Base-by-base conservation (phyloP, 179 eudicot genomes). In the Heliamphora pulchella region DNA sequence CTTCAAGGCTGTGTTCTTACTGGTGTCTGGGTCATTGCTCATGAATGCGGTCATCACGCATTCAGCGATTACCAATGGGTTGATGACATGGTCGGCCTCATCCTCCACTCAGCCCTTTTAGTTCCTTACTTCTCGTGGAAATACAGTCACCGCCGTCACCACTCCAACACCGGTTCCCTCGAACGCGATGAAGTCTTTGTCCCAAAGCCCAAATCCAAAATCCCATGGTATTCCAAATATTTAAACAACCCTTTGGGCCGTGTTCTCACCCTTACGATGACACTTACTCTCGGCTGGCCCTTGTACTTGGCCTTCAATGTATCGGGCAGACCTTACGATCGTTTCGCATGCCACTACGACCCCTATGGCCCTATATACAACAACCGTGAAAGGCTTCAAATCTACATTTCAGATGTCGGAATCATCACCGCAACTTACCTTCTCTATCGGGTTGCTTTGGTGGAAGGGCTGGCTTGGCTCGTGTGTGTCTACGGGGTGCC, bases 51-150 rank as follows among this genome's bases (percentile, higher is more conserved):
- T 22, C 93, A 90, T 76, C 91, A 88, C 14, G 91, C 93, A 0
- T 87, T 90, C 57, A 90, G 93, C 46, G 88, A 90, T 62, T 85
- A 90, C 85, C 91, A 85, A 47, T 86, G 84, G 87, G 80, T 90
- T 0, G 90, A 90, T 50, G 90, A 90, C 84, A 80, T 77, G 0
- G 90, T 90, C 67, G 93, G 93, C 71, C 82, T 90, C 20, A 22
- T 85, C 80, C 89, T 90, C 10, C 93, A 90, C 83, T 87, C 91
- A 0, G 76, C 78, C 75, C 90, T 90, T 11, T 18, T 90, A 5
- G 91, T 90, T 57, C 93, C 91, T 0, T 90, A 90, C 83, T 90
- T 88, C 85, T 90, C 92, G 1, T 88, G 93, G 93, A 90, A 90
- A 75, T 87, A 86, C 70, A 90, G 93, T 71, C 93, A 90, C 74